Base-by-base conservation (phyloP, 2,329 filamentous ascomycete species). In the Purpureocillium lavendulum region DNA sequence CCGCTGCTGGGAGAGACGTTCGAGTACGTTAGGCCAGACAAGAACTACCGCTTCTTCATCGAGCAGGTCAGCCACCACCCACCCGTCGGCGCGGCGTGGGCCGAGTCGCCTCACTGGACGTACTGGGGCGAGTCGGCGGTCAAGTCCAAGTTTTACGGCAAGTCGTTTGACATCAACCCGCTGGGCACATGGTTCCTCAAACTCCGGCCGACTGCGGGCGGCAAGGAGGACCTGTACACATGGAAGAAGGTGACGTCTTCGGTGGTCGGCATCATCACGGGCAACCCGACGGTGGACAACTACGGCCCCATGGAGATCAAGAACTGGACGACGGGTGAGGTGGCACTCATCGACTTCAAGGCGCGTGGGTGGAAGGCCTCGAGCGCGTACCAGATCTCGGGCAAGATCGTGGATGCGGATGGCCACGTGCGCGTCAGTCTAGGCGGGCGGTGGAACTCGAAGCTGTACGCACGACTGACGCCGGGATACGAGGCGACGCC, bases 161-260 rank as follows among this genome's bases (percentile, higher is more conserved):
- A 90, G 58, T 95, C 89, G 1, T 97, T 98, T 57, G 92, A 98
- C 52, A 88, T 97, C 61, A 94, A 96, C 55, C 89, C 87, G 4
- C 75, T 97, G 9, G 92, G 92, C 28, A 98, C 92, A 7, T 98
- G 92, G 92, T 98, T 97, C 67, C 67, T 97, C 44, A 86, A 76
- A 54, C 70, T 98, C 21, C 82, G 87, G 1, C 87, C 89, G 1
- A 75, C 74, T 1, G 70, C 77, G 3, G 87, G 84, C 4, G 83
- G 80, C 9, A 82, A 84, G 52, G 81, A 85, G 47, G 92, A 98
- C 50, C 69, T 96, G 2, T 98, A 94, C 63, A 96, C 90, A 0
- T 98, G 92, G 92, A 97, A 96, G 66, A 98, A 98, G 66, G 88
- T 96, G 14, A 97, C 89, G 1, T 92, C 88, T 1, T 94, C 89